Conservation (phyloP, 2,329 filamentous ascomycete species). For the Hypoxylon sp. region DNA sequence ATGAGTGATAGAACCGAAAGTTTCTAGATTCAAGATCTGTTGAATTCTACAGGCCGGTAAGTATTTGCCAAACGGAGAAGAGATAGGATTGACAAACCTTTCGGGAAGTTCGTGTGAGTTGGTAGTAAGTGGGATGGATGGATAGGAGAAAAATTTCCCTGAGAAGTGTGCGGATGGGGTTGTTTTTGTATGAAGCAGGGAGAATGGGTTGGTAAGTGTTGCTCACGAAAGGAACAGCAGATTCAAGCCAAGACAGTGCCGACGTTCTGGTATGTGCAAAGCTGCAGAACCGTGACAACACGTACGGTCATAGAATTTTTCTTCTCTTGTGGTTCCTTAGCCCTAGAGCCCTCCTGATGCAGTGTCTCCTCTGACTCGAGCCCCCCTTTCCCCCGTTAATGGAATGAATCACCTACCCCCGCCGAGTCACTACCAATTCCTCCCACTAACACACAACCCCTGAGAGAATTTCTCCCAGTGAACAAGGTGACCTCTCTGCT, state of each 20-base stretch:
- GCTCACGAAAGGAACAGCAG: neutral
- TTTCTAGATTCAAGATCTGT: neutral
- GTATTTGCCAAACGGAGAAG: neutral
- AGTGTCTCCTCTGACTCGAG: neutral
- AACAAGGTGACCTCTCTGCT: conserved; percentile 58
- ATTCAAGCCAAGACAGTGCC: neutral
- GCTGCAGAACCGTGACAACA: neutral
- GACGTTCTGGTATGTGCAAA: neutral
- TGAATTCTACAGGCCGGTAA: neutral
- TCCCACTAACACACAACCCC: conserved; percentile 17
- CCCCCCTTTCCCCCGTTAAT: neutral
- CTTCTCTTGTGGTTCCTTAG: neutral
- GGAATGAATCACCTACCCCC: neutral
- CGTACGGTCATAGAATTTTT: conserved; percentile 5
- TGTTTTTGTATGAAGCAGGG: neutral
- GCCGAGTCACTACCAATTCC: conserved; percentile 10
- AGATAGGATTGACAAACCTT: neutral
- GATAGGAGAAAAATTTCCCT: neutral
- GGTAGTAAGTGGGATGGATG: neutral
- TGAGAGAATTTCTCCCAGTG: conserved; percentile 57
- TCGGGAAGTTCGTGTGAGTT: neutral
- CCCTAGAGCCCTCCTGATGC: neutral
- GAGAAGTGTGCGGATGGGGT: no score
- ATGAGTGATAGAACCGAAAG: neutral
- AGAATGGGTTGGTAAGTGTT: neutral